Percentiles rank a stretch among this genome's conserved stretches.
Conservation (phyloP, 805 yeast genomes). For the Metschnikowia lunata region DNA sequence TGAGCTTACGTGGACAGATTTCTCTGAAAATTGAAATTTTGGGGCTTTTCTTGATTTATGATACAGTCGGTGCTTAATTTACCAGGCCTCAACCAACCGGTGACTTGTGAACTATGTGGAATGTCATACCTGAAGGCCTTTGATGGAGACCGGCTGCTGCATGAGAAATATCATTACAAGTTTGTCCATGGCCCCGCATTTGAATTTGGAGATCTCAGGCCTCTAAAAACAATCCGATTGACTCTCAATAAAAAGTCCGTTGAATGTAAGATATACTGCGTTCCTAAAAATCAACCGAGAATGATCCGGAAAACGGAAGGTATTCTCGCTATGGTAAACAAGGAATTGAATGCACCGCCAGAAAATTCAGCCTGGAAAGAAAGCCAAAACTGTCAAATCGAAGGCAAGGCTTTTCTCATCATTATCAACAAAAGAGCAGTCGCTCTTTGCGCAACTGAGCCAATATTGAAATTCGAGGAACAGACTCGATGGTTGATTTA, state of each 20-base stretch:
- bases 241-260: slow-evolving; percentile 11
- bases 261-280: slow-evolving; percentile 16
- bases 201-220: slow-evolving; percentile 21
- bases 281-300: slow-evolving; percentile 20
- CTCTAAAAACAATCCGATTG: slow-evolving; percentile 27
- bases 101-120: slow-evolving; percentile 47
- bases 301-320: slow-evolving; percentile 26
- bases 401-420: slow-evolving; percentile 42
- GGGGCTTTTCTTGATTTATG: not conserved
- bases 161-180: slow-evolving; percentile 47
- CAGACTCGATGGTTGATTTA: slow-evolving; percentile 59
- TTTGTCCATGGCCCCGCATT: slow-evolving; percentile 50
- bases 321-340: slow-evolving; percentile 51
- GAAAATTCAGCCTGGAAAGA: slow-evolving; percentile 32
- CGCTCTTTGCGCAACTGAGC: slow-evolving; percentile 55
- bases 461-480: slow-evolving; percentile 19
- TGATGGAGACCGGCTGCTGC: slow-evolving; percentile 42
- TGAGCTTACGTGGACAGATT: too few species aligned
- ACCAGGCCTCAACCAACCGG: slow-evolving; percentile 4
- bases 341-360: slow-evolving; percentile 53
- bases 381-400: not conserved
- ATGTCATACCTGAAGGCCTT: slow-evolving; percentile 48
- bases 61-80: slow-evolving; percentile 11
- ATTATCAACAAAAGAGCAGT: slow-evolving; percentile 45
- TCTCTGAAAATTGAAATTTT: too few species aligned